phyloP scores from a whole-genome alignment of 495 filamentous ascomycete genomes.

The Aspergillus coremiiformis region DNA sequence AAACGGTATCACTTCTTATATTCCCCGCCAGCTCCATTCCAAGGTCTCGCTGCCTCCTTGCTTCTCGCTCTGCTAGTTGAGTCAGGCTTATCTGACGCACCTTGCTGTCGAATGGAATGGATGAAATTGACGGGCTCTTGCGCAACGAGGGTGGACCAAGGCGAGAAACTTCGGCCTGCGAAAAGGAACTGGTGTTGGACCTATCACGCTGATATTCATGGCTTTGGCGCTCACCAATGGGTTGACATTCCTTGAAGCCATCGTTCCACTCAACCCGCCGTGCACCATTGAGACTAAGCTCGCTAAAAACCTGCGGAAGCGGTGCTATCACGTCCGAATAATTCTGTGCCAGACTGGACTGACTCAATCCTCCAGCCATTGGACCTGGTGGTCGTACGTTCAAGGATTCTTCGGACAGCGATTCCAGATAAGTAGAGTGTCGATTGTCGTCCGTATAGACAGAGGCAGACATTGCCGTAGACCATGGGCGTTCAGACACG shows the following conservation, averaged over 20 bases:
- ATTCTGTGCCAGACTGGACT: conserved; percentile 36
- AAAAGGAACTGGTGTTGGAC: conserved; percentile 8
- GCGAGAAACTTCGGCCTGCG: not conserved
- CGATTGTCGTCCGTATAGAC: conserved; percentile 36
- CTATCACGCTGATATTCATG: conserved; percentile 1
- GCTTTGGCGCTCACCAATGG: conserved; percentile 1
- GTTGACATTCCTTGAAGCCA: not conserved
- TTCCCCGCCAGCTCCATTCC: conserved; percentile 9
- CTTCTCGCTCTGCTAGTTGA: conserved; percentile 2
- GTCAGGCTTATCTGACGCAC: conserved; percentile 9
- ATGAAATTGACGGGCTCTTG: conserved; percentile 14
- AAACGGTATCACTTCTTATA: conserved; percentile 10
- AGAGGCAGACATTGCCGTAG: conserved; percentile 33
- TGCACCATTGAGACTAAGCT: conserved; percentile 28
- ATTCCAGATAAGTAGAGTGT: conserved; percentile 18
- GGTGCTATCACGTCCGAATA: conserved; percentile 40
- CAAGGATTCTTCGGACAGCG: conserved; percentile 22
- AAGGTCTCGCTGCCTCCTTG: conserved; percentile 1
- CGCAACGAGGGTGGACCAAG: not conserved
- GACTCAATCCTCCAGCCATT: conserved; percentile 23
- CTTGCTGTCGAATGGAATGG: conserved; percentile 8
- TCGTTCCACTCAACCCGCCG: conserved; percentile 12
- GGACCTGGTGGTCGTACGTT: conserved; percentile 14
- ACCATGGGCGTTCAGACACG: conserved; percentile 31
- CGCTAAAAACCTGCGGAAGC: conserved; percentile 37